Base-by-base conservation (phyloP, 208 protist species). In the Acanthamoeba rhysodes region DNA sequence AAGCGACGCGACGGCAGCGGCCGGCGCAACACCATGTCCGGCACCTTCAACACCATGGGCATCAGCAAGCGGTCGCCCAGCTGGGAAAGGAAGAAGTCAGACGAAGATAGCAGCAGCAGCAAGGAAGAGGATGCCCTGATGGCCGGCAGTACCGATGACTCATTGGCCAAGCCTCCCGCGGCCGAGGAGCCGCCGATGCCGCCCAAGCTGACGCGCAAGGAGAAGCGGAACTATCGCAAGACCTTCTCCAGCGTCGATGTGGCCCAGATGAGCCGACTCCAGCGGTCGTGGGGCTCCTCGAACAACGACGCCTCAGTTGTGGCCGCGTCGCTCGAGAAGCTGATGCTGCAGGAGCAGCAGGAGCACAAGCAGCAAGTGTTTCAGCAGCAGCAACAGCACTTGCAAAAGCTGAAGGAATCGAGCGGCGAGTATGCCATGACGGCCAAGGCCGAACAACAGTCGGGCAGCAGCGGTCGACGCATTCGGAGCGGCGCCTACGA, bases 151-250 rank as follows among this genome's bases (percentile, higher is more conserved):
- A 3, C 20, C 9, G 59, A 66, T 24, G 59, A 66, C 3, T 0
- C 18, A 12, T 10, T 29, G 18, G 66, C 0, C 66, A 74, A 74
- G 66, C 18, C 66, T 9, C 66, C 66, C 66, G 14, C 62, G 18
- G 66, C 66, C 66, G 66, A 37, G 32, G 66, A 14, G 66, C 66
- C 29, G 32, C 66, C 18, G 18, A 29, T 29, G 12, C 66, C 32
- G 66, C 66, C 27, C 29, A 74, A 74, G 66, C 32, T 74, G n/a
- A 74, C 29, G 14, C 48, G 57, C 48, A 88, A 66, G 57, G 80
- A 88, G 80, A 88, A 88, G 57, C 80, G 57, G 9, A 88, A 62
- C 45, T 88, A 88, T 27, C 48, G 80, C 48, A 88, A 88, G 57
- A 66, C 80, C 57, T 88, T 88, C 80, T 88, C 80, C 57, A 45